Percentiles rank a stretch among this genome's conserved stretches.
These are phyloP conservation scores for Marasmius tenuissimus DNA, from an alignment of 1,284 basidiomycete genomes.

Conservation along the genomic window DNA sequence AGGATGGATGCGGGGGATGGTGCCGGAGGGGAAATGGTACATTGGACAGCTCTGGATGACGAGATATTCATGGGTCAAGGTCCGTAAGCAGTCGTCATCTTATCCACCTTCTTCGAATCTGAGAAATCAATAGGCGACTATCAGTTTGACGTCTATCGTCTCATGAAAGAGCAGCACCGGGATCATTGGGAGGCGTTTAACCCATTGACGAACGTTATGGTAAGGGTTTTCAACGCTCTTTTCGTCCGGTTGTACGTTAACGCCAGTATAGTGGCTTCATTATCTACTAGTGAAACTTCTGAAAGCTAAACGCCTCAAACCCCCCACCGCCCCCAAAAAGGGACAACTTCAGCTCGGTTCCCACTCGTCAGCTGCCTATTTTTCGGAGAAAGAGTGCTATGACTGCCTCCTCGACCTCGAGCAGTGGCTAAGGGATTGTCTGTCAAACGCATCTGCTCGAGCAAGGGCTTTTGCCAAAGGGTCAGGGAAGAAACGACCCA, in stretches of 20 bases:
- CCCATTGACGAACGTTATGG: conserved; percentile 88
- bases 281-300: conserved; percentile 58
- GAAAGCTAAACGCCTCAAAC: conserved; percentile 62
- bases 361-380: conserved; percentile 25
- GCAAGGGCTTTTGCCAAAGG: conserved; percentile 25
- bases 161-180: conserved; percentile 70
- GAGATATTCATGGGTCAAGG: conserved; percentile 86
- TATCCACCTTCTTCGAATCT: not conserved
- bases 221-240: conserved; percentile 34
- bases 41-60: conserved; percentile 78
- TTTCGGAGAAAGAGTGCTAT: conserved; percentile 60
- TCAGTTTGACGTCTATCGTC: conserved; percentile 94
- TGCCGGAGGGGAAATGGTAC: conserved; percentile 41
- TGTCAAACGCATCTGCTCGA: conserved; percentile 25
- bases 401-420: conserved; percentile 61
- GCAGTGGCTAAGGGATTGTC: conserved; percentile 41
- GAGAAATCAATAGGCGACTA: conserved; percentile 64
- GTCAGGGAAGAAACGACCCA: conserved; percentile 36
- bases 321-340: conserved; percentile 41
- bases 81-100: conserved; percentile 24
- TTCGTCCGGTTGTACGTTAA: not conserved
- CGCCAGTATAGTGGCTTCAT: not conserved
- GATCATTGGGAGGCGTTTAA: conserved; percentile 72
- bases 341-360: conserved; percentile 17
- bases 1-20: conserved; percentile 66